A percentile compares a stretch with the other conserved stretches of the same genome.
These are phyloP conservation scores for Diaporthe aspalathi DNA, from an alignment of 2,329 filamentous ascomycete species.

Conservation along the genomic window DNA sequence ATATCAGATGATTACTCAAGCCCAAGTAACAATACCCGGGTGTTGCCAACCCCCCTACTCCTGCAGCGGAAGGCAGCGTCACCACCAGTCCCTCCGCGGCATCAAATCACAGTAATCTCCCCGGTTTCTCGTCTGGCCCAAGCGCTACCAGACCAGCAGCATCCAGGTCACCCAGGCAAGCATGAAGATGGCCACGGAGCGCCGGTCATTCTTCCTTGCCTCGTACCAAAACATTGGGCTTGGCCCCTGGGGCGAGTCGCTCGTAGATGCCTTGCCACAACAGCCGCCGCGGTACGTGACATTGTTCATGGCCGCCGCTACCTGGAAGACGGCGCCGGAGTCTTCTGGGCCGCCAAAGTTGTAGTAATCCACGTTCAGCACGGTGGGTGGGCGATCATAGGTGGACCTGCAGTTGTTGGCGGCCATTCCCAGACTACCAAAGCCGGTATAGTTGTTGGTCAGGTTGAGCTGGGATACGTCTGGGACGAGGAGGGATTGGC, in stretches of 20 bases:
- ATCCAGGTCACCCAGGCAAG: conserved; percentile 40
- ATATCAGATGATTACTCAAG: not conserved
- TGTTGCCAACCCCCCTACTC: not conserved
- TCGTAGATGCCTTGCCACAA: conserved; percentile 59
- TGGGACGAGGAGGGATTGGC: conserved; percentile 74
- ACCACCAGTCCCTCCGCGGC: conserved; percentile 36
- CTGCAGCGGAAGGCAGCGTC: not conserved
- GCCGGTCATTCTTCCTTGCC: conserved; percentile 29
- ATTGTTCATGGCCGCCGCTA: conserved; percentile 76
- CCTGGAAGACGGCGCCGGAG: conserved; percentile 80
- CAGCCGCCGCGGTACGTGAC: conserved; percentile 72
- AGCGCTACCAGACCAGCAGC: conserved; percentile 37
- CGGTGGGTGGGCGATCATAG: conserved; percentile 79
- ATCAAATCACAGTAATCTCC: conserved; percentile 39
- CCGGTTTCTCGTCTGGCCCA: conserved; percentile 35
- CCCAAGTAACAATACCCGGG: not conserved
- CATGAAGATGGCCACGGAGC: conserved; percentile 35
- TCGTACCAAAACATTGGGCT: conserved; percentile 37
- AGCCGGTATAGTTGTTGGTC: conserved; percentile 76
- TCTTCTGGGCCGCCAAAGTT: conserved; percentile 68
- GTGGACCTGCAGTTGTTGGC: conserved; percentile 69
- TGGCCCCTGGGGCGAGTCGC: conserved; percentile 31
- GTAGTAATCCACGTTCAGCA: conserved; percentile 88
- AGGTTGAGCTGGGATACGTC: conserved; percentile 75
- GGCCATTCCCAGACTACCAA: conserved; percentile 73